These are phyloP conservation scores for Oxyria digyna DNA, from an alignment of 148 eudicot genomes.

Conservation along the genomic window DNA sequence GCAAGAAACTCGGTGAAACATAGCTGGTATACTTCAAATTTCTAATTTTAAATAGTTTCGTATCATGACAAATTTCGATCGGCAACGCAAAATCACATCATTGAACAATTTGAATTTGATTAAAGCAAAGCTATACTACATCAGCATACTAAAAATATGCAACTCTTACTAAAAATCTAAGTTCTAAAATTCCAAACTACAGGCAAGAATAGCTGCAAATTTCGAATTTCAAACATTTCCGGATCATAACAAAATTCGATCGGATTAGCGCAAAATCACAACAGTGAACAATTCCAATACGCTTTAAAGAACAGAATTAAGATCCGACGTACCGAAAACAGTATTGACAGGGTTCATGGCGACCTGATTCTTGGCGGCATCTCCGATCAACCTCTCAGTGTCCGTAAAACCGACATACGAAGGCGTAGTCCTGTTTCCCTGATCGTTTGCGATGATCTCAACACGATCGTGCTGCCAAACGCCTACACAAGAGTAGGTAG, in stretches of 20 bases:
- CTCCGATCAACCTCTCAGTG: neutral
- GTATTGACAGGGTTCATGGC: slow-evolving; percentile 7
- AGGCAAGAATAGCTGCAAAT: no score
- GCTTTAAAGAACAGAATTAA: neutral
- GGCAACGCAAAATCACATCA: no score
- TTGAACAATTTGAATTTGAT: no score
- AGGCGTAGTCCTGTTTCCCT: slow-evolving; percentile 4
- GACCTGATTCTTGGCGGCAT: slow-evolving; percentile 7
- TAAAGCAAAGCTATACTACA: no score
- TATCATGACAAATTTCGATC: no score
- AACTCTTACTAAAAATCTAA: no score
- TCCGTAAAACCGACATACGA: slow-evolving; percentile 7
- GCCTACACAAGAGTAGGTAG: no score
- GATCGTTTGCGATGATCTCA: slow-evolving; percentile 3
- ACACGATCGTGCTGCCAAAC: slow-evolving; percentile 9
- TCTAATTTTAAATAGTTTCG: no score
- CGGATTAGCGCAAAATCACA: neutral
- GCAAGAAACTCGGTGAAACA: no score
- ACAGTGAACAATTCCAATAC: neutral
- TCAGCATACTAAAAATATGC: no score
- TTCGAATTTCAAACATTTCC: neutral
- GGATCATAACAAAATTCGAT: neutral
- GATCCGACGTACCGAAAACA: neutral
- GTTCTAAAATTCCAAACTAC: no score
- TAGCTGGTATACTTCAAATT: no score